phyloP scores from a whole-genome alignment of 176 grass and related monocot species.

The Carex pumila region DNA sequence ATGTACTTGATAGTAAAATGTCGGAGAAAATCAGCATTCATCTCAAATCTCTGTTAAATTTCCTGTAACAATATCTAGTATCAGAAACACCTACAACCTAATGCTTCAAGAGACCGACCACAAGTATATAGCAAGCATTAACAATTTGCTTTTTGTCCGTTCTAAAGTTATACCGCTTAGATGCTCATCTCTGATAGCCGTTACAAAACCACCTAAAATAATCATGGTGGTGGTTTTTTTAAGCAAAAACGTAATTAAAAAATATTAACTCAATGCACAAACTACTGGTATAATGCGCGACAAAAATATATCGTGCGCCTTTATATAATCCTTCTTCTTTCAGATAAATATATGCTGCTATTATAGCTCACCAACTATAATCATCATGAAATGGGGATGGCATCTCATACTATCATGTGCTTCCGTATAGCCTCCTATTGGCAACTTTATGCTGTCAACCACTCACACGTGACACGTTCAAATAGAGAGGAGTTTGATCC shows the following conservation, averaged over 20 bases:
- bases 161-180: neutral
- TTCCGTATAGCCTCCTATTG: neutral
- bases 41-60: neutral
- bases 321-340: neutral
- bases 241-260: neutral
- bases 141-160: neutral
- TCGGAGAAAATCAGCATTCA: no score
- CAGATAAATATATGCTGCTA: neutral
- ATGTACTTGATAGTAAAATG: neutral
- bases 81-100: neutral
- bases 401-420: neutral
- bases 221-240: neutral
- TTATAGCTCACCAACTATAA: conserved; percentile 3
- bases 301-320: neutral
- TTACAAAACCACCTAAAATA: neutral
- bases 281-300: neutral
- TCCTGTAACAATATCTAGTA: neutral
- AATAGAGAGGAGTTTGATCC: neutral
- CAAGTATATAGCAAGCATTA: neutral
- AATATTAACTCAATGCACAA: neutral
- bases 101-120: neutral
- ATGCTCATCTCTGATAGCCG: neutral
- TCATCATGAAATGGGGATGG: conserved; percentile 4
- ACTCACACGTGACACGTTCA: neutral
- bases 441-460: neutral